Evolutionary conservation across 441 rosid genomes (phyloP).

Genomic region (Erodium moschatum): DNA sequence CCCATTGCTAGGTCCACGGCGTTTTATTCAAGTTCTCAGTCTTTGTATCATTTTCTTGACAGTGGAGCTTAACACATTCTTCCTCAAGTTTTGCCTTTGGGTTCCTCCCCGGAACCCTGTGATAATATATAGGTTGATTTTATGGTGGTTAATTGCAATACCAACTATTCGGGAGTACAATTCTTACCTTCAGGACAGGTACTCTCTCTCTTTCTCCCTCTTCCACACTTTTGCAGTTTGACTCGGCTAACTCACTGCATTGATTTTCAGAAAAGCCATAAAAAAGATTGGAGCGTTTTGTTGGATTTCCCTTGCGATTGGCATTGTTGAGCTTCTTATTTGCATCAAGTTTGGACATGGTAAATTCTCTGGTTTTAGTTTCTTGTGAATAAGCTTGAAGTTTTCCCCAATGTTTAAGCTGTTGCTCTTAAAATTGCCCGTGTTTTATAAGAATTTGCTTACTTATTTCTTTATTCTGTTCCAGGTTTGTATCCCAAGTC

Average conservation of each 20-base stretch:
- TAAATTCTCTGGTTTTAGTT: no score
- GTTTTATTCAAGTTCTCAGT: constrained; percentile 78
- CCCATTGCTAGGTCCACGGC: constrained; percentile 75
- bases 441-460: no score
- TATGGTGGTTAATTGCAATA: constrained; percentile 98
- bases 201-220: constrained; percentile 22
- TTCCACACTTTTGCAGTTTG: no score
- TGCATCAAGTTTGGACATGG: no score
- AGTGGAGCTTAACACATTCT: constrained; percentile 95
- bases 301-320: no score
- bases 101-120: constrained; percentile 93
- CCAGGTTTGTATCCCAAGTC: constrained; percentile 78
- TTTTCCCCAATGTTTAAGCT: no score
- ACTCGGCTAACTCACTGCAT: no score
- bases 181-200: constrained; percentile 93
- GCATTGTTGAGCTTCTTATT: no score
- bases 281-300: no score
- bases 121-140: constrained; percentile 76
- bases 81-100: constrained; percentile 96
- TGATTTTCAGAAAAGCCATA: no score
- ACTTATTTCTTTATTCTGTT: neutral
- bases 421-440: no score
- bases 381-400: no score
- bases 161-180: constrained; percentile 96
- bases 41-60: constrained; percentile 88